phyloP scores from a whole-genome alignment of 257 asterid genomes.

The Penstemon davidsonii region DNA sequence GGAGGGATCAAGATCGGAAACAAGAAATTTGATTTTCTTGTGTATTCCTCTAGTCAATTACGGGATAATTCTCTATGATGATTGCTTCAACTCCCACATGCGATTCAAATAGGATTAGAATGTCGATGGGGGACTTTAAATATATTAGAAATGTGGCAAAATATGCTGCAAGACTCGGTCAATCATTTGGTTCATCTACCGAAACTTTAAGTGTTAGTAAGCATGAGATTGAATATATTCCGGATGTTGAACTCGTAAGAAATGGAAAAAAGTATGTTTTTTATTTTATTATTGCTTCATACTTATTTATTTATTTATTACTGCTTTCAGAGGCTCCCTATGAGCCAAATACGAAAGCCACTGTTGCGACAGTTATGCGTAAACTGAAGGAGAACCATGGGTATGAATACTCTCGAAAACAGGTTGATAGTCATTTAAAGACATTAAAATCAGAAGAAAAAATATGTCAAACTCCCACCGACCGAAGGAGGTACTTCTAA shows the following conservation, averaged over 20 bases:
- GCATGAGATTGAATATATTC: constrained; percentile 54
- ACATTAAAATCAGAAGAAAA: too few relatives aligned
- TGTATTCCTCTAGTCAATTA: too few relatives aligned
- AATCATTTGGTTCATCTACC: constrained; percentile 80
- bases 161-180: constrained; percentile 96
- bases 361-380: constrained; percentile 58
- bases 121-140: constrained; percentile 84
- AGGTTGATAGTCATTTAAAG: too few relatives aligned
- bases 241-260: too few relatives aligned
- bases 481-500: too few relatives aligned
- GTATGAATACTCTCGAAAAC: too few relatives aligned
- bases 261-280: constrained; percentile 50
- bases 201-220: constrained; percentile 60
- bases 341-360: too few relatives aligned
- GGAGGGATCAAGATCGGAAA: too few relatives aligned
- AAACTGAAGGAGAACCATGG: too few relatives aligned
- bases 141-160: constrained; percentile 76
- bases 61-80: constrained; percentile 94
- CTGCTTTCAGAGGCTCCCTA: constrained; percentile 31
- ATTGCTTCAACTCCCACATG: constrained; percentile 59
- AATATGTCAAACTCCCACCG: too few relatives aligned
- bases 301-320: too few relatives aligned
- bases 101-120: constrained; percentile 57
- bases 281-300: constrained; percentile 93
- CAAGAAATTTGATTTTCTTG: too few relatives aligned